Evolutionary conservation across 495 filamentous ascomycete species (phyloP).

Genomic region (Chaetomium fimeti): DNA sequence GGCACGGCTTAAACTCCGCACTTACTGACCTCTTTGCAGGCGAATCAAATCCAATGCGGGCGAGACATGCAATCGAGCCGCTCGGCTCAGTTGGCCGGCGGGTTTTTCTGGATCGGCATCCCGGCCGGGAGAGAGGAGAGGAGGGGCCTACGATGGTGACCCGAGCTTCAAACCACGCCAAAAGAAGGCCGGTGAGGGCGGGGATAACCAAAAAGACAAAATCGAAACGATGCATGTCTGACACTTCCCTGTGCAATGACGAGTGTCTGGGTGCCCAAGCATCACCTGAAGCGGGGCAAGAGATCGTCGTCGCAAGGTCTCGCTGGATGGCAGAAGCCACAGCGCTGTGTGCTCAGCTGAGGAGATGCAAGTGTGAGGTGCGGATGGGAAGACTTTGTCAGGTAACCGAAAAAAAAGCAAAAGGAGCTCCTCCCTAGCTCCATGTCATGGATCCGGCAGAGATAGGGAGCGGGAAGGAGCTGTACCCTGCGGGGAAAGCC

Average conservation of each 20-base stretch:
- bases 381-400: background rate
- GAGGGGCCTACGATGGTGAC: background rate
- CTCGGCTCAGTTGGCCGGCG: background rate
- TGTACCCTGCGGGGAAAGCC: background rate
- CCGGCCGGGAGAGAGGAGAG: background rate
- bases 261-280: background rate
- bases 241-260: constrained; percentile 18
- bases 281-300: background rate
- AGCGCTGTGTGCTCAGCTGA: background rate
- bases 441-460: no score
- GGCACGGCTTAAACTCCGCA: constrained; percentile 7
- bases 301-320: constrained; percentile 1
- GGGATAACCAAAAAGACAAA: background rate
- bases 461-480: background rate
- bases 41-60: constrained; percentile 15
- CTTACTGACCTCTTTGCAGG: background rate
- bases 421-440: background rate
- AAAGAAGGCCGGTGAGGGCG: constrained; percentile 12
- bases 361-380: background rate
- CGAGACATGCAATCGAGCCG: constrained; percentile 19
- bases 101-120: constrained; percentile 11
- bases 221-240: constrained; percentile 21
- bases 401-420: background rate
- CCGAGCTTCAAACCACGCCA: background rate
- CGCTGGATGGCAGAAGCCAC: constrained; percentile 2